Percentiles rank a stretch among this genome's conserved stretches.
Evolutionary conservation across 108 stramenopile genomes (phyloP).

Genomic region (Pseudonitzschia delicatissima): DNA sequence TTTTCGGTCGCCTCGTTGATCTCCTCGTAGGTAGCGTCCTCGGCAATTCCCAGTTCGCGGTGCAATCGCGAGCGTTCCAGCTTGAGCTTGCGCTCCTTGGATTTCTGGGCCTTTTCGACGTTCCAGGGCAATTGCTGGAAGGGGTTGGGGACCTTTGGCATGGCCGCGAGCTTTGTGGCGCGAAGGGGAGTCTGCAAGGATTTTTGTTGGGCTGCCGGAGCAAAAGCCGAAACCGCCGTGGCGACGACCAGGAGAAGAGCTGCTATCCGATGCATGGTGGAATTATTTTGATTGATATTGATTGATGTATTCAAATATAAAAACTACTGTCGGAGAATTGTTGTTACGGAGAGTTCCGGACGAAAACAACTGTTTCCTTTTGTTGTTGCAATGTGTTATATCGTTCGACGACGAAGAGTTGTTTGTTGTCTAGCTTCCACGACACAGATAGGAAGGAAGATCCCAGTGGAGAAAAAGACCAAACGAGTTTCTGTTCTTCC

Average conservation of each 20-base stretch:
- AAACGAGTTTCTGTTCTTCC: no score
- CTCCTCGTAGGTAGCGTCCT: constrained; percentile 84
- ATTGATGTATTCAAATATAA: no score
- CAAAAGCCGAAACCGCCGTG: constrained; percentile 1
- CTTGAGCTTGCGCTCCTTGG: constrained; percentile 51
- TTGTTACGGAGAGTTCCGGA: no score
- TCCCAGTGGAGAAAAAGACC: no score
- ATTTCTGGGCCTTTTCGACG: constrained; percentile 47
- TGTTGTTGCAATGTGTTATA: no score
- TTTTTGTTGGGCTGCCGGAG: background rate
- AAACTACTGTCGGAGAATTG: no score
- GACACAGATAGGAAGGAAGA: no score
- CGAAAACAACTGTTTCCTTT: no score
- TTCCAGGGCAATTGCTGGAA: constrained; percentile 79
- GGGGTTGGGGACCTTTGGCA: constrained; percentile 49
- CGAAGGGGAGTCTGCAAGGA: background rate
- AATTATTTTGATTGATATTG: no score
- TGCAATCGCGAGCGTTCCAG: constrained; percentile 64
- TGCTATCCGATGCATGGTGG: background rate
- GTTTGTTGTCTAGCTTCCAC: no score
- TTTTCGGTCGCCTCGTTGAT: constrained; percentile 63
- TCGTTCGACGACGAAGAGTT: no score
- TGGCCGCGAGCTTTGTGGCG: constrained; percentile 12
- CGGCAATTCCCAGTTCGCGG: constrained; percentile 78
- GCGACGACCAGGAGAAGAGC: background rate